A percentile compares a stretch with the other conserved stretches of the same genome.
These are phyloP conservation scores for Tolypocladium tundrense DNA, from an alignment of 2,329 filamentous ascomycete species.

Conservation along the genomic window DNA sequence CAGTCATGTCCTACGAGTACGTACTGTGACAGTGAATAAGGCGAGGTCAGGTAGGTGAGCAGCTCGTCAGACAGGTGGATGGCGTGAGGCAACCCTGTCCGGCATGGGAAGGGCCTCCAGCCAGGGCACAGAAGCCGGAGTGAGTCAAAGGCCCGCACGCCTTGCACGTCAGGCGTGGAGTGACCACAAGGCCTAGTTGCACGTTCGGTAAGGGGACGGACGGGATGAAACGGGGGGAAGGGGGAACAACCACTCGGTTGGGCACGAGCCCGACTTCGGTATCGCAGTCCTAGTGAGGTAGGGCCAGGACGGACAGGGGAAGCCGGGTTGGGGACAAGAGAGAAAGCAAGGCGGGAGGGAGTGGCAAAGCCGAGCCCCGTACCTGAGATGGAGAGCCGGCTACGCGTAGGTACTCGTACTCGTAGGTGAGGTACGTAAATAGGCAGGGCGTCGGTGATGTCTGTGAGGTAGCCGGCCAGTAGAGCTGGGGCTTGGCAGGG, in stretches of 20 bases:
- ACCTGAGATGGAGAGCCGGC: neutral
- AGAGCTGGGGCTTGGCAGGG: neutral
- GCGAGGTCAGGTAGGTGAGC: neutral
- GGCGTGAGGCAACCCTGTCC: conserved; percentile 1
- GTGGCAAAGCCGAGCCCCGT: neutral
- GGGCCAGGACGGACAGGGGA: neutral
- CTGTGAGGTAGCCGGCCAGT: neutral
- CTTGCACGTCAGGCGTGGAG: neutral
- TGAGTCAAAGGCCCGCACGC: conserved; percentile 2
- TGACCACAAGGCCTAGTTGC: neutral
- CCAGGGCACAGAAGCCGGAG: neutral
- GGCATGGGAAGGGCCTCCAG: neutral
- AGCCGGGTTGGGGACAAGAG: neutral
- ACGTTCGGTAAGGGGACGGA: neutral
- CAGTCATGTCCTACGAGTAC: neutral
- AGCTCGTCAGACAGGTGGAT: neutral
- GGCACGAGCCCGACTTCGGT: neutral
- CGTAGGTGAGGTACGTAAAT: neutral
- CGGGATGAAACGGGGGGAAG: neutral
- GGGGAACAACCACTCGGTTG: neutral
- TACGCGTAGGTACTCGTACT: too few relatives aligned
- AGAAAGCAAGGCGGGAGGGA: neutral
- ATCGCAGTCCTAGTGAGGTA: neutral
- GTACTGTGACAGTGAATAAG: neutral
- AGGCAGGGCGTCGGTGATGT: neutral